phyloP scores from a whole-genome alignment of 164 flowering plant genomes.

The Magnolia changhungtana region DNA sequence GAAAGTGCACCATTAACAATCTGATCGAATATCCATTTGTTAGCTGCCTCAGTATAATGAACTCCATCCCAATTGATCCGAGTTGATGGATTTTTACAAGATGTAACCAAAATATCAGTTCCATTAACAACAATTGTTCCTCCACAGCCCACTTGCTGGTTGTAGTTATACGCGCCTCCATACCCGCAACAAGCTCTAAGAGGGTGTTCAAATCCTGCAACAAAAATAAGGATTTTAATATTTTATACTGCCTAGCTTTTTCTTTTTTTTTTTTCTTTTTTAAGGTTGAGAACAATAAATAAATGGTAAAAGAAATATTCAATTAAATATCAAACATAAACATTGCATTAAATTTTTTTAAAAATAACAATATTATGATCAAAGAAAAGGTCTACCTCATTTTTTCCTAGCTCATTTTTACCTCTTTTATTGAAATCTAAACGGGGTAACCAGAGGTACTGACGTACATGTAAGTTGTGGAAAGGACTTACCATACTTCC shows the following conservation, averaged over 20 bases:
- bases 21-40: constrained; percentile 50
- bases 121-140: constrained; percentile 38
- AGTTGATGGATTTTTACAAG: constrained; percentile 54
- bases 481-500: constrained; percentile 30
- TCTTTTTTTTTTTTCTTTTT: too few species aligned
- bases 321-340: too few species aligned
- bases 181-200: constrained; percentile 69
- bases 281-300: too few species aligned
- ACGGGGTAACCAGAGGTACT: not conserved
- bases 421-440: too few species aligned
- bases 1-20: constrained; percentile 56
- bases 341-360: not conserved
- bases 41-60: constrained; percentile 81
- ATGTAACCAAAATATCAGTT: constrained; percentile 34
- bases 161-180: constrained; percentile 77
- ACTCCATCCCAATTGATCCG: constrained; percentile 76
- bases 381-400: not conserved
- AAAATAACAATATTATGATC: not conserved
- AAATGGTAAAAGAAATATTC: too few species aligned
- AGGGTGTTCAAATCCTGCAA: constrained; percentile 58
- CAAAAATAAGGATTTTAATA: not conserved
- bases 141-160: constrained; percentile 57
- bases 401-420: not conserved
- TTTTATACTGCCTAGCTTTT: too few species aligned
- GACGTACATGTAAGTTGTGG: not conserved